phyloP scores from a whole-genome alignment of 345 rosid species.

The Eucalyptus grandis region DNA sequence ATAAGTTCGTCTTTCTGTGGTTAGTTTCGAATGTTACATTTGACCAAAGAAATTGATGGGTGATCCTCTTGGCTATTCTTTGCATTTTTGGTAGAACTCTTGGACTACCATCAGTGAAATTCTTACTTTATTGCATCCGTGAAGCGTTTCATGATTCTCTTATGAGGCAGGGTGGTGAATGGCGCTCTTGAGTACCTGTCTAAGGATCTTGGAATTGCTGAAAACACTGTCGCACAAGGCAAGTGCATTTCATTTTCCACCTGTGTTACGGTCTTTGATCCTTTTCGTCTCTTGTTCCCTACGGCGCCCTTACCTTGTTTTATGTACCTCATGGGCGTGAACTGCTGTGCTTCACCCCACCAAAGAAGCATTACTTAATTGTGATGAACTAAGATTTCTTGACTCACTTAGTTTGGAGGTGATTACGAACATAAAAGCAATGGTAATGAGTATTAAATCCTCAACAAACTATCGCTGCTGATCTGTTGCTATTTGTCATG shows the following conservation, averaged over 20 bases:
- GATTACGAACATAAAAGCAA: background rate
- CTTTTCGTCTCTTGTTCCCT: background rate
- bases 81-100: background rate
- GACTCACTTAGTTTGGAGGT: background rate
- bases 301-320: background rate
- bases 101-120: background rate
- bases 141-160: background rate
- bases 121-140: background rate
- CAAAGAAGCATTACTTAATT: background rate
- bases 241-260: constrained; percentile 3
- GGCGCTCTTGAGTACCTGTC: constrained; percentile 95
- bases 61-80: background rate
- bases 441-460: background rate
- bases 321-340: background rate
- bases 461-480: background rate
- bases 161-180: constrained; percentile 69
- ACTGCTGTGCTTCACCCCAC: background rate
- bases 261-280: background rate
- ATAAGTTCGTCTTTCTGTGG: background rate
- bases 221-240: constrained; percentile 89
- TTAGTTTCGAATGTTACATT: background rate
- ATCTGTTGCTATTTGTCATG: background rate
- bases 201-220: constrained; percentile 87
- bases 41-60: background rate
- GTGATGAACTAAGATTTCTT: background rate